A percentile compares a stretch with the other conserved stretches of the same genome.
These are phyloP conservation scores for Narthecium ossifragum DNA, from an alignment of 106 monocot genomes.

Conservation along the genomic window DNA sequence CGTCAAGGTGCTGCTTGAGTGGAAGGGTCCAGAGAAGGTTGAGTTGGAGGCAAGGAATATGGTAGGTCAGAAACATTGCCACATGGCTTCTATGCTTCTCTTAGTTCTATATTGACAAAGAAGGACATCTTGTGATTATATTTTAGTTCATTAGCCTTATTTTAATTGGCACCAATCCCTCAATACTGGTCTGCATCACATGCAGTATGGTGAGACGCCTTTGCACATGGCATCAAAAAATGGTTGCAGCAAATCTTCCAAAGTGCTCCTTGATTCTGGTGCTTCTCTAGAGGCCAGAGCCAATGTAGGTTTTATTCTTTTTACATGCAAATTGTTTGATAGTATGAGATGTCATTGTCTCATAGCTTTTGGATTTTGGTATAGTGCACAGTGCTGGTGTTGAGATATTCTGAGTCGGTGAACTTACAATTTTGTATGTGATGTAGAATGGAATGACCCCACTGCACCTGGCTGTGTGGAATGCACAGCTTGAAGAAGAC, in stretches of 20 bases:
- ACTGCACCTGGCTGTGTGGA: constrained; percentile 89
- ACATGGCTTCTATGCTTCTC: background rate
- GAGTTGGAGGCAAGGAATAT: constrained; percentile 86
- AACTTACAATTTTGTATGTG: constrained; percentile 3
- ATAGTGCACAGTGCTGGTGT: background rate
- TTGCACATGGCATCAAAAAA: constrained; percentile 95
- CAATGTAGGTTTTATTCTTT: constrained; percentile 32
- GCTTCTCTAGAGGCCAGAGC: constrained; percentile 71
- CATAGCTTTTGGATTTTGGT: background rate
- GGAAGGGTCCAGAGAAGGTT: constrained; percentile 48
- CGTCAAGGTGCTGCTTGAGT: constrained; percentile 65
- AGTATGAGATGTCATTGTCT: background rate
- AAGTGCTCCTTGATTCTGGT: constrained; percentile 57
- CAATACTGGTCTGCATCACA: background rate
- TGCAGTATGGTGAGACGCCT: constrained; percentile 95
- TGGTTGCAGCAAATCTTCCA: constrained; percentile 53
- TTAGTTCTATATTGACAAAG: no score
- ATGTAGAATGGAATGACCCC: constrained; percentile 97
- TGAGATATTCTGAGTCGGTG: background rate
- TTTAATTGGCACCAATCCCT: background rate
- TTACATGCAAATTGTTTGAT: background rate
- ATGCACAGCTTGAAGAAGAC: constrained; percentile 50
- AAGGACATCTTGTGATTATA: no score
- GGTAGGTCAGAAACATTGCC: constrained; percentile 34
- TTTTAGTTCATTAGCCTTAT: background rate